Base-by-base conservation (phyloP, 2,329 filamentous ascomycete species). In the Penicillium sp. region DNA sequence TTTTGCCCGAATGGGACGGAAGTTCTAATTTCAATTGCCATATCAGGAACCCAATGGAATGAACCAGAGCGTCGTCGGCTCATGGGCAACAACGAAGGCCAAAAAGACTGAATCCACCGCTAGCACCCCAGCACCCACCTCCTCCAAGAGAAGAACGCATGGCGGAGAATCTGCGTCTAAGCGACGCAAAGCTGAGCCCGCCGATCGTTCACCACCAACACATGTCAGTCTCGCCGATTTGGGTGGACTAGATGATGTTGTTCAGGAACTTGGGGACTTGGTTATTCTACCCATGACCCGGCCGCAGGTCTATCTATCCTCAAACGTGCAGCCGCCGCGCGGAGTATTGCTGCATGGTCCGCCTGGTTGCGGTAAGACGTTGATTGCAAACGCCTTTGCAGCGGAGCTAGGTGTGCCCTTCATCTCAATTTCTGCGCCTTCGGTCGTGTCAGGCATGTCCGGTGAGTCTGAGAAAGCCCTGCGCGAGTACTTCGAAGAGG, bases 391-490 rank as follows among this genome's bases (percentile, higher is more conserved):
- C 65, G 87, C 86, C 1, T 84, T 88, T 59, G 88, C 88, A 3
- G 84, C 85, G 1, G 81, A 83, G 54, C 73, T 90, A 19, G 84
- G 83, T 1, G 81, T 89, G 3, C 83, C 87, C 0, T 91, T 89
- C 61, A 84, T 94, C 52, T 80, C 87, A 2, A 83, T 93, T n/a
- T 84, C 87, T 0, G 87, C 86, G 0, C 87, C 88, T 1, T 87
- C 85, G 0, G 79, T 94, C 31, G 84, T 94, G 0, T 88, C 85
- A 15, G 87, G 88, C 19, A 93, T 91, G 82, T 93, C 87, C 31
- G 88, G 88, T 59, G 88, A 93, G 64, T 91, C 87, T 0, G 88
- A 95, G 67, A 90, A 90, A 72, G 88, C 88, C 53, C 80, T 95
- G 26, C 77, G 88, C 32, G 87, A 91, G 57, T 77, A 88, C 42